Percentiles rank a stretch among this genome's conserved stretches.
Evolutionary conservation across 441 rosid genomes (phyloP).

Genomic region (Adansonia rubrostipa): DNA sequence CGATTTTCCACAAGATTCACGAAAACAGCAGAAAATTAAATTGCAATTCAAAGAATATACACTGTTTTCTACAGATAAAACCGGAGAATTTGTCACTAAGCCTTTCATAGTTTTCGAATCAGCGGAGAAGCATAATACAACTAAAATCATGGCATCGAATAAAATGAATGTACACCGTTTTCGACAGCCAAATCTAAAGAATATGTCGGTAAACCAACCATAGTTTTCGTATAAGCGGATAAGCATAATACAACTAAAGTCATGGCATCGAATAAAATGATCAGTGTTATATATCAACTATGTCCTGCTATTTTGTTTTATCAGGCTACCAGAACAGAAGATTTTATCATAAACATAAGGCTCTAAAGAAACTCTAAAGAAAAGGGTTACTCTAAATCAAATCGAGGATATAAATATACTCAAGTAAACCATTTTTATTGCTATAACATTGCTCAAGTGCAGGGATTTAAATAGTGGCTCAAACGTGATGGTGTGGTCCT

Average conservation of each 20-base stretch:
- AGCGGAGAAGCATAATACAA: background rate
- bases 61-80: background rate
- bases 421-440: background rate
- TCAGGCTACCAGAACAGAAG: background rate
- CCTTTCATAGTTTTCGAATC: background rate
- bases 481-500: no score
- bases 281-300: background rate
- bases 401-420: background rate
- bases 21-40: background rate
- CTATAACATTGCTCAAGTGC: background rate
- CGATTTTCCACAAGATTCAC: background rate
- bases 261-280: background rate
- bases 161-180: background rate
- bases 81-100: background rate
- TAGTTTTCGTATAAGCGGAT: background rate
- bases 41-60: slow-evolving; percentile 12
- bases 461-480: no score
- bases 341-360: background rate
- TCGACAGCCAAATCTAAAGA: background rate
- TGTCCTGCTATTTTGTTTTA: no score
- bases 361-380: slow-evolving; percentile 1
- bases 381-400: background rate
- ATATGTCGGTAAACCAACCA: background rate
- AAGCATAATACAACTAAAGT: background rate
- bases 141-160: background rate